Evolutionary conservation across 495 filamentous ascomycete genomes (phyloP).

Genomic region (Penicillium salamii): DNA sequence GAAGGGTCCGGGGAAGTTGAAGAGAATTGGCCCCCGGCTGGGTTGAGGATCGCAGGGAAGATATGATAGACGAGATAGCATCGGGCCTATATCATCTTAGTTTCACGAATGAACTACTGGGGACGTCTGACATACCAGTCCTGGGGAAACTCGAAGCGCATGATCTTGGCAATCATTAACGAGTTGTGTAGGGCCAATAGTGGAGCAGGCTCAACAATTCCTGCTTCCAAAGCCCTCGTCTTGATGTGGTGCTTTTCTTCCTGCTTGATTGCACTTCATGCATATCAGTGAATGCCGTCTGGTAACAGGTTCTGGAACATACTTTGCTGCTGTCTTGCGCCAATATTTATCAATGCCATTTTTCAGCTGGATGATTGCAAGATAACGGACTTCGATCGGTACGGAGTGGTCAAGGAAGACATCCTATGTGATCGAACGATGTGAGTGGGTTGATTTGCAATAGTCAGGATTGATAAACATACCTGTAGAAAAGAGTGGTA

Average conservation of each 20-base stretch:
- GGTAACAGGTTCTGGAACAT: conserved; percentile 11
- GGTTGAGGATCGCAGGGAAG: conserved; percentile 53
- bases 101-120: not conserved
- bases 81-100: conserved; percentile 42
- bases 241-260: conserved; percentile 75
- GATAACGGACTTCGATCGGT: conserved; percentile 72
- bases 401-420: conserved; percentile 75
- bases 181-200: conserved; percentile 82
- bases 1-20: conserved; percentile 66
- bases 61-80: conserved; percentile 53
- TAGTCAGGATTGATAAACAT: not conserved
- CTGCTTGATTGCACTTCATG: conserved; percentile 63
- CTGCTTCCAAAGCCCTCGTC: conserved; percentile 64
- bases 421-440: conserved; percentile 44
- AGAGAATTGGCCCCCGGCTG: conserved; percentile 44
- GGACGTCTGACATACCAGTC: conserved; percentile 58
- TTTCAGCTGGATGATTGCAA: conserved; percentile 91
- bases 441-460: conserved; percentile 3
- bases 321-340: conserved; percentile 70
- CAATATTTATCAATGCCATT: conserved; percentile 95
- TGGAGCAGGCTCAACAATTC: conserved; percentile 67
- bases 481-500: conserved; percentile 83
- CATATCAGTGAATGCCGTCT: conserved; percentile 17
- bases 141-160: conserved; percentile 80
- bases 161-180: conserved; percentile 80